Percentiles rank a stretch among this genome's conserved stretches.
These are phyloP conservation scores for Lentinula detonsa DNA, from an alignment of 768 basidiomycete genomes.

Conservation along the genomic window DNA sequence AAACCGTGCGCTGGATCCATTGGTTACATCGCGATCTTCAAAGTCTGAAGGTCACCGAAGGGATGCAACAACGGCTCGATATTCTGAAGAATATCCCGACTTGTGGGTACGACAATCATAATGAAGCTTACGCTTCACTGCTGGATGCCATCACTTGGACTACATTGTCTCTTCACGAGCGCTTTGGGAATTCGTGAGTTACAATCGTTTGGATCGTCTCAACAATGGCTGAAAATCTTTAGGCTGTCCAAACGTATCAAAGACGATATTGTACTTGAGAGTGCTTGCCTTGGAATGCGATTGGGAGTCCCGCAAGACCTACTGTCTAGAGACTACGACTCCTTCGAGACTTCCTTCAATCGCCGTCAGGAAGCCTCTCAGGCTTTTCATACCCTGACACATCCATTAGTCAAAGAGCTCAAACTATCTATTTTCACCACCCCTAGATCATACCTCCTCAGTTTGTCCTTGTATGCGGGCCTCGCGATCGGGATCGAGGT, in stretches of 20 bases:
- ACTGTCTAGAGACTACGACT: constrained; percentile 10
- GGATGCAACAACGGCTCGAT: not conserved
- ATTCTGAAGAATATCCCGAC: not conserved
- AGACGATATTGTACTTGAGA: constrained; percentile 12
- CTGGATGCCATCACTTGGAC: constrained; percentile 13
- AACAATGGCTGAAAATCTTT: too few species aligned
- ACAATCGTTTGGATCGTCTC: not conserved
- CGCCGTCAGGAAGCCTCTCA: constrained; percentile 1
- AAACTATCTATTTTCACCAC: not conserved
- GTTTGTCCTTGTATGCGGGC: not conserved
- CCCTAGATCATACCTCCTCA: not conserved
- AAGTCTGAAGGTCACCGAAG: constrained; percentile 8
- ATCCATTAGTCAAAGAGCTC: not conserved
- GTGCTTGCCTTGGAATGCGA: constrained; percentile 11
- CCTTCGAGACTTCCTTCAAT: constrained; percentile 11
- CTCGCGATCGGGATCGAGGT: not conserved
- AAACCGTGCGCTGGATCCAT: constrained; percentile 10
- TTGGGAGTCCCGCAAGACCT: constrained; percentile 10
- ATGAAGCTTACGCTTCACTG: constrained; percentile 11
- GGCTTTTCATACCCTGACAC: too few species aligned
- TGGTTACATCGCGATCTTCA: constrained; percentile 8
- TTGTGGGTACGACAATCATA: not conserved
- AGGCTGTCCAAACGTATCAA: constrained; percentile 11
- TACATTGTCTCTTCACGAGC: constrained; percentile 9
- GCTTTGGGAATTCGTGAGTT: constrained; percentile 8